Base-by-base conservation (phyloP, 164 flowering plant genomes). In the Berberis thunbergii region DNA sequence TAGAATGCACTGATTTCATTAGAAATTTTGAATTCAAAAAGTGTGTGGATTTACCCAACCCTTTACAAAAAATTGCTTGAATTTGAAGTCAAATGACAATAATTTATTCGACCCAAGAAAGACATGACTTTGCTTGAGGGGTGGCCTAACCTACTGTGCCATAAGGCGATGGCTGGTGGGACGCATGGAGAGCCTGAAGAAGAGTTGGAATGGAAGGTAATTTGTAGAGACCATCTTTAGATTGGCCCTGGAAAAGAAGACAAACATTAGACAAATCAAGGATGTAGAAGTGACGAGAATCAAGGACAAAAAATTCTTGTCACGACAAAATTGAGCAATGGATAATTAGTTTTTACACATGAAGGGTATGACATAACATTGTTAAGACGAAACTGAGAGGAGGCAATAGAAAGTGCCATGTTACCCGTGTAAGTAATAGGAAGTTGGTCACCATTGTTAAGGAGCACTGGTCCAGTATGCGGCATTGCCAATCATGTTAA, bases 31-130 rank as follows among this genome's bases (percentile, higher is more conserved):
- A 53, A 53, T 53, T 7, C 11, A 53, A 53, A n/a, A 3, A 26
- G 26, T 8, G 55, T 53, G n/a, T 53, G 11, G 55, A 53, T 53
- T 53, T 53, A n/a, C 55, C 55, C 11, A 46, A 53, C 6, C 55
- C 55, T 53, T 53, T 53, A 53, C 55, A 53, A 53, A 53, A 53
- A n/a, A 53, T n/a, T n/a, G n/a, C 11, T 53, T 53, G n/a, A 53
- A 53, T n/a, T 53, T 53, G 11, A 26, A 26, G 26, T 26, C 26
- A 26, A 26, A 26, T 26, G 26, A 26, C 26, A 26, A 26, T 26
- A 26, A 26, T 26, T 26, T 26, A 50, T 50, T 50, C 11, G 54
- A 50, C 54, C 54, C 12, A 54, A 7, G 8, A 54, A 54, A 54
- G 57, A 54, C 41, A 54, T 13, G 7, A 54, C 41, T 41, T 54